A percentile compares a stretch with the other conserved stretches of the same genome.
Evolutionary conservation across 2,329 filamentous ascomycete genomes (phyloP).

Genomic region (Salinomyces thailandicus): DNA sequence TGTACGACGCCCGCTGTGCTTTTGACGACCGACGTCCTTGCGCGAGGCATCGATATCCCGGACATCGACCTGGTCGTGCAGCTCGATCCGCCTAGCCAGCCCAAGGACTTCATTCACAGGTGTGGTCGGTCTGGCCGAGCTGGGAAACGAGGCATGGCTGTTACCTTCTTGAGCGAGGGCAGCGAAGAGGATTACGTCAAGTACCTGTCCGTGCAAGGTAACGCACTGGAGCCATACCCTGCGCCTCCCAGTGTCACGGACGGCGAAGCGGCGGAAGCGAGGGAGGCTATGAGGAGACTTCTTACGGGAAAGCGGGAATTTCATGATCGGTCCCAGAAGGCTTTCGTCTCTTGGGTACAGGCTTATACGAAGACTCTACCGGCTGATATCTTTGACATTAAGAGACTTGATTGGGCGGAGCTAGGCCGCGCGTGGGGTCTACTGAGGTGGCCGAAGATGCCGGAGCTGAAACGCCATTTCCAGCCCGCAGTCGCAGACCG

Average conservation of each 20-base stretch:
- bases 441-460: conserved; percentile 83
- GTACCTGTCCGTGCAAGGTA: conserved; percentile 51
- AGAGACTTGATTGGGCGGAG: conserved; percentile 75
- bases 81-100: conserved; percentile 73
- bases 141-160: conserved; percentile 63
- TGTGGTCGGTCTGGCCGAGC: conserved; percentile 55
- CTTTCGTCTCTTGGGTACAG: conserved; percentile 87
- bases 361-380: conserved; percentile 87
- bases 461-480: conserved; percentile 51
- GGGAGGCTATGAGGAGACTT: conserved; percentile 50
- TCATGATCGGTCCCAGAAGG: conserved; percentile 80
- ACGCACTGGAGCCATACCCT: conserved; percentile 22
- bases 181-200: conserved; percentile 81
- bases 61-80: conserved; percentile 86
- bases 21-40: conserved; percentile 85
- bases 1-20: conserved; percentile 68
- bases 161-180: conserved; percentile 76
- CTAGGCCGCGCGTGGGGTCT: conserved; percentile 77
- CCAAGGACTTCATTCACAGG: conserved; percentile 67
- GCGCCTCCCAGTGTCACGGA: conserved; percentile 42
- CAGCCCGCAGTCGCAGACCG: conserved; percentile 29
- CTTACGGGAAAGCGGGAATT: conserved; percentile 53
- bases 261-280: conserved; percentile 48
- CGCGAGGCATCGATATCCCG: conserved; percentile 82
- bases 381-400: conserved; percentile 75